Conservation (phyloP, 129 eudicot species). For the Flaveria brownii region DNA sequence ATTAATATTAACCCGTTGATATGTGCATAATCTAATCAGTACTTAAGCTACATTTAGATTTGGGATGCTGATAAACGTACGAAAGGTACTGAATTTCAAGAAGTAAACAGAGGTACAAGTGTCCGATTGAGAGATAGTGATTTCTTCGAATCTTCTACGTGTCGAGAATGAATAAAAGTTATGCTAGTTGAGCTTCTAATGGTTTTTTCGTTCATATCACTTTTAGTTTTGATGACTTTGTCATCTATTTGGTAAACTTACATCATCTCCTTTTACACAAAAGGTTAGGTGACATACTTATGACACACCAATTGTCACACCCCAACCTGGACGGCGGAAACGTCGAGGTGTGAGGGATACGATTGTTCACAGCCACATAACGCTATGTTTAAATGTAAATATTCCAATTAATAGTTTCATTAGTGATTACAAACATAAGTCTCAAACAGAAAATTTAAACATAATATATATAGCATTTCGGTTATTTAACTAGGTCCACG, state of each 20-base stretch:
- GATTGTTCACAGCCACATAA: no score
- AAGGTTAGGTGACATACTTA: conserved; percentile 2
- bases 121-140: no score
- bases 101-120: not conserved
- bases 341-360: no score
- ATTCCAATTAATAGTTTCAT: no score
- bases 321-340: no score
- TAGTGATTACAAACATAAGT: no score
- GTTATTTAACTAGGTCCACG: no score
- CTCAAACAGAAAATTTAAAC: no score
- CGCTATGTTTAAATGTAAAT: no score
- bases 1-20: conserved; percentile 1
- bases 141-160: not conserved
- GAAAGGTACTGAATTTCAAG: not conserved
- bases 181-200: conserved; percentile 2
- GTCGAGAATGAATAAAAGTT: conserved; percentile 10
- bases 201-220: not conserved
- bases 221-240: not conserved
- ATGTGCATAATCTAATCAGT: conserved; percentile 14
- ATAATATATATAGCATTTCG: no score
- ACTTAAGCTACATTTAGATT: conserved; percentile 16
- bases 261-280: conserved; percentile 24
- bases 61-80: conserved; percentile 1
- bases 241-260: conserved; percentile 2
- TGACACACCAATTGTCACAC: not conserved